phyloP scores from a whole-genome alignment of 192 early-diverging fungal genomes.

The Coemansia erecta region DNA sequence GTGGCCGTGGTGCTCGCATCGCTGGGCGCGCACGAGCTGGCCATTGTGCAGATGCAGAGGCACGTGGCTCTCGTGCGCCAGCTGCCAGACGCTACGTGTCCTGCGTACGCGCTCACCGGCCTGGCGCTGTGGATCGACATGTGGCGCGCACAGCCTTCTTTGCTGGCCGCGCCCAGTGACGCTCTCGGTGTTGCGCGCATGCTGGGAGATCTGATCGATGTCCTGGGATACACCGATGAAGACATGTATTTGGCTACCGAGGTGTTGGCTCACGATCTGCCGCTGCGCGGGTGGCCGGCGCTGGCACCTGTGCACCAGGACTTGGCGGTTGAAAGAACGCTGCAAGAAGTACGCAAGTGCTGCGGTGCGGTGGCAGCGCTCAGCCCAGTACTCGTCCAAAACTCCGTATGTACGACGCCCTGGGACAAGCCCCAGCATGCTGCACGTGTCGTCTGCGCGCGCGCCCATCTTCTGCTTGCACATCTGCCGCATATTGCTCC shows the following conservation, averaged over 20 bases:
- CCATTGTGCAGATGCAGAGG: neutral
- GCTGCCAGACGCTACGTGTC: constrained; percentile 21
- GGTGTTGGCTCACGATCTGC: constrained; percentile 37
- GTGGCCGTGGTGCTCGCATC: constrained; percentile 32
- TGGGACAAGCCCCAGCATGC: neutral
- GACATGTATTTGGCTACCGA: too few species aligned
- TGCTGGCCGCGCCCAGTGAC: constrained; percentile 30
- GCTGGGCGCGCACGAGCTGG: constrained; percentile 14
- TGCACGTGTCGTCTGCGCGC: constrained; percentile 19
- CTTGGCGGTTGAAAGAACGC: too few species aligned
- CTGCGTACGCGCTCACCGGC: constrained; percentile 31
- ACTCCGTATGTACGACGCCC: neutral
- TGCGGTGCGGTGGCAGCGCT: neutral
- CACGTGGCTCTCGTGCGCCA: constrained; percentile 26
- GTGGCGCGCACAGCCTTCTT: constrained; percentile 26
- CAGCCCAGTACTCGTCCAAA: neutral
- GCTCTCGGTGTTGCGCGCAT: neutral
- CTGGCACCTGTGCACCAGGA: neutral
- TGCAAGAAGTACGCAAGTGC: too few species aligned
- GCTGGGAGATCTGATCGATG: too few species aligned
- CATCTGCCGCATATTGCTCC: too few species aligned
- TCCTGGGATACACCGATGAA: too few species aligned
- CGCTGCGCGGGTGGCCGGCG: constrained; percentile 40
- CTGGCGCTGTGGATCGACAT: constrained; percentile 41
- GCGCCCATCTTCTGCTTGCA: constrained; percentile 1